Evolutionary conservation across 2,329 filamentous ascomycete species (phyloP).

Genomic region (Fusarium neocosmosporiellum): DNA sequence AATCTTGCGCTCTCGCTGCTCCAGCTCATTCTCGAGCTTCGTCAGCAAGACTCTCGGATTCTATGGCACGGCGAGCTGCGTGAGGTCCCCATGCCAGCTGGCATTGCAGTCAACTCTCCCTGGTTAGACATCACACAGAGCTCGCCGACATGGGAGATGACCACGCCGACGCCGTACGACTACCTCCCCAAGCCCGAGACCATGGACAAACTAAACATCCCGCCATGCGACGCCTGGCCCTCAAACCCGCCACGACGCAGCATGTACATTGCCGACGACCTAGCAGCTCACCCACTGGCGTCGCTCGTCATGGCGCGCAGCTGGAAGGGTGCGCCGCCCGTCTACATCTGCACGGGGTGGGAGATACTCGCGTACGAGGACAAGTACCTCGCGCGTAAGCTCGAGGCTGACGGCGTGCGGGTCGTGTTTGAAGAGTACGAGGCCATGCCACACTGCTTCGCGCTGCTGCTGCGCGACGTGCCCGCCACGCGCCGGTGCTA

Average conservation of each 20-base stretch:
- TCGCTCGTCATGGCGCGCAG: constrained; percentile 67
- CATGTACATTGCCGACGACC: constrained; percentile 65
- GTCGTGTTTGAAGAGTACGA: constrained; percentile 80
- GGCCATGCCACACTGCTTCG: constrained; percentile 84
- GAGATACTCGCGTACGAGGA: constrained; percentile 79
- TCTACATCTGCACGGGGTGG: constrained; percentile 76
- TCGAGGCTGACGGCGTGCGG: constrained; percentile 66
- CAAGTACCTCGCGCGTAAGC: constrained; percentile 66
- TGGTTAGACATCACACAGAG: constrained; percentile 79
- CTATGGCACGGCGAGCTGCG: constrained; percentile 70
- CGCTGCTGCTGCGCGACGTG: constrained; percentile 62
- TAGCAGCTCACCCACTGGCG: constrained; percentile 74
- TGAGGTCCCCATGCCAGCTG: constrained; percentile 74
- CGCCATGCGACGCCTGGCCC: constrained; percentile 68
- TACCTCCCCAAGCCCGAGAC: constrained; percentile 62
- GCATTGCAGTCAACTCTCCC: constrained; percentile 70
- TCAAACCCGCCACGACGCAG: constrained; percentile 62
- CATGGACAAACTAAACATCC: constrained; percentile 42
- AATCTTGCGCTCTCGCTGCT: constrained; percentile 75
- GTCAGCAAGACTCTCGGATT: constrained; percentile 58
- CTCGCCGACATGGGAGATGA: constrained; percentile 45
- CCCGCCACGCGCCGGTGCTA: constrained; percentile 63
- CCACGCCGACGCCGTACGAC: constrained; percentile 47
- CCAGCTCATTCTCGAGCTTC: constrained; percentile 75
- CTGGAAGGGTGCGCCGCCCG: constrained; percentile 73